Percentiles rank a stretch among this genome's conserved stretches.
These are phyloP conservation scores for Xylaria grammica DNA, from an alignment of 495 filamentous ascomycete genomes.

Conservation along the genomic window DNA sequence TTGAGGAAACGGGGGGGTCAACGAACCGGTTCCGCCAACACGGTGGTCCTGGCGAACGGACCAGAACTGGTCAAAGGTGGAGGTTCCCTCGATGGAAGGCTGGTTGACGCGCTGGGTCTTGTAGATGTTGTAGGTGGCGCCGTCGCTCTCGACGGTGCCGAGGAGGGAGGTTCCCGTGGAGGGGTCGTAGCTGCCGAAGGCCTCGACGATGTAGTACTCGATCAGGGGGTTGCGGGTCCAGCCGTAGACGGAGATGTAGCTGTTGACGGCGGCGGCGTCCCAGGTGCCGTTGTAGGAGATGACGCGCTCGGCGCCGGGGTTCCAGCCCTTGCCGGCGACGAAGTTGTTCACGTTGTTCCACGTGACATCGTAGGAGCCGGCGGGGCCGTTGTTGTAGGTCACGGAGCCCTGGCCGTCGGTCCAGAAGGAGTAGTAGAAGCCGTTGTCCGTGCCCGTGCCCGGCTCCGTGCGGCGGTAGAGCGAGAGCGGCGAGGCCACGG, in stretches of 20 bases:
- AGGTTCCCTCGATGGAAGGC: slow-evolving; percentile 61
- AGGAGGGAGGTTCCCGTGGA: slow-evolving; percentile 51
- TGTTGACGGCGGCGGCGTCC: slow-evolving; percentile 53
- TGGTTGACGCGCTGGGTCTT: slow-evolving; percentile 62
- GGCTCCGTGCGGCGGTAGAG: slow-evolving; percentile 41
- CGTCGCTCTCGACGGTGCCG: slow-evolving; percentile 64
- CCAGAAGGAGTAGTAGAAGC: slow-evolving; percentile 72
- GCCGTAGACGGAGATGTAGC: slow-evolving; percentile 64
- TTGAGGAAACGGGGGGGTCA: neutral
- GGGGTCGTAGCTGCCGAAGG: slow-evolving; percentile 62
- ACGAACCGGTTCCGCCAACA: slow-evolving; percentile 48
- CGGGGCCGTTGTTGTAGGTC: slow-evolving; percentile 63
- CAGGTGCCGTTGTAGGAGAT: slow-evolving; percentile 55
- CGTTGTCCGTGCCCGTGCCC: slow-evolving; percentile 56
- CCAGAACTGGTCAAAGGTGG: slow-evolving; percentile 65
- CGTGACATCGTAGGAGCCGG: slow-evolving; percentile 60
- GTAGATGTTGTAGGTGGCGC: slow-evolving; percentile 69
- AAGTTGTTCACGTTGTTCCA: slow-evolving; percentile 68
- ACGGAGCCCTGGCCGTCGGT: slow-evolving; percentile 62
- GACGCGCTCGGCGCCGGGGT: slow-evolving; percentile 53
- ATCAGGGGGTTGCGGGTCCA: slow-evolving; percentile 63
- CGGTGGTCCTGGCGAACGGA: slow-evolving; percentile 56
- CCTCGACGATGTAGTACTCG: slow-evolving; percentile 68
- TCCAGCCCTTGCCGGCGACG: slow-evolving; percentile 70
- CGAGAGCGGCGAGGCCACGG: slow-evolving; percentile 48